Evolutionary conservation across 257 asterid species (phyloP), one percentile per base, ranked within the genome.

Genomic region (Nemophila menziesii): DNA sequence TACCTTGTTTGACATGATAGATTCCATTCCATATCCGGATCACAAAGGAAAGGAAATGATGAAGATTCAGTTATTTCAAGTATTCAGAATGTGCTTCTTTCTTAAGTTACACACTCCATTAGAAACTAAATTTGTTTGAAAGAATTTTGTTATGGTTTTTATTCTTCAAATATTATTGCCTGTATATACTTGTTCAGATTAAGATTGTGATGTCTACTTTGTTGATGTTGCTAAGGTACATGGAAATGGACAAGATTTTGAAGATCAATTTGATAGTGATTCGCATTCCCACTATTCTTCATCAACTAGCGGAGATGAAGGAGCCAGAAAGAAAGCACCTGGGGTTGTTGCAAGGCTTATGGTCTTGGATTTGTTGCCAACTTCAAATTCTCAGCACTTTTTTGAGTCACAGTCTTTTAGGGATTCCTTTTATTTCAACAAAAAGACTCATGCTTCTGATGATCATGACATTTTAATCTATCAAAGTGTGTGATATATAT

Each of bases 261-360:
- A 48, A 51, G 45, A 57, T 34, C 55, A 62, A 44, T 64, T 66
- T 52, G 60, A 64, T 16, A 56, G 22, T 34, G 80, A 71, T 44
- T n/a, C 42, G 52, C 44, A 13, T 48, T 76, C 70, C 54, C 68
- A 61, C 19, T 50, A 63, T 48, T 78, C 76, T 69, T 63, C 87
- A 27, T 72, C 92, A 33, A 67, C 63, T 48, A 69, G 58, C 48
- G 75, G 73, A 21, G 92, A 81, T 64, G 70, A 69, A 34, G 74
- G 70, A 42, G 60, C 51, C 56, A 80, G 70, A 45, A 62, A 71
- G 43, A 79, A 70, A 63, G 75, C 92, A 40, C 94, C 99, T 41
- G 92, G 96, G 51, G 99, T 85, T 43, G 99, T 90, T 44, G 99
- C 99, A 33, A 93, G 99, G 49, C 93, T 90, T 21, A 90, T 90